Evolutionary conservation across 2,329 filamentous ascomycete species (phyloP).

Genomic region (Aspergillus calidoustus): DNA sequence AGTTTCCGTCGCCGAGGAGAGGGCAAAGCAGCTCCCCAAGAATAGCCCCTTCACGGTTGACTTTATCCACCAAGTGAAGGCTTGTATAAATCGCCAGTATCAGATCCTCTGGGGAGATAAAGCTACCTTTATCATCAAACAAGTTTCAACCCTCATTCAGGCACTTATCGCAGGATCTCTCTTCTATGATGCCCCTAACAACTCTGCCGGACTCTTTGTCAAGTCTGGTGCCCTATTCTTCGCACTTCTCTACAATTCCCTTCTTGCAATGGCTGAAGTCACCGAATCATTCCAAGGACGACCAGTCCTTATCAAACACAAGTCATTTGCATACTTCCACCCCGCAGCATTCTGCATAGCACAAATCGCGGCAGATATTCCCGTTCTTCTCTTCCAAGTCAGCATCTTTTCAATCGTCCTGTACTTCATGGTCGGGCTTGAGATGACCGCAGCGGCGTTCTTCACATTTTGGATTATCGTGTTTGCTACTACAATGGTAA

Average conservation of each 20-base stretch:
- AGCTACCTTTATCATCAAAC: constrained; percentile 66
- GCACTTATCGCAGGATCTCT: constrained; percentile 68
- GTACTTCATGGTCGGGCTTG: constrained; percentile 68
- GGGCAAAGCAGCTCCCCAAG: constrained; percentile 58
- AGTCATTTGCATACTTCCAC: constrained; percentile 61
- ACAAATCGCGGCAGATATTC: constrained; percentile 56
- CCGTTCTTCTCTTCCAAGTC: constrained; percentile 64
- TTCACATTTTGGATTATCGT: constrained; percentile 66
- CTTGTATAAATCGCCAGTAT: constrained; percentile 64
- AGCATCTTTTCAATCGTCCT: constrained; percentile 61
- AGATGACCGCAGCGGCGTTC: constrained; percentile 57
- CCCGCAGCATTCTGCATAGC: constrained; percentile 53
- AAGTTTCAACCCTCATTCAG: constrained; percentile 61
- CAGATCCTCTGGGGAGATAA: constrained; percentile 70
- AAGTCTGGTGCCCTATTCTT: constrained; percentile 70
- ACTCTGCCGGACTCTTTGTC: constrained; percentile 64
- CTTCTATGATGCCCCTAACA: constrained; percentile 67
- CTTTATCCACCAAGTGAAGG: constrained; percentile 60
- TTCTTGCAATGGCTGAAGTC: constrained; percentile 70
- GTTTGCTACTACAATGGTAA: constrained; percentile 56
- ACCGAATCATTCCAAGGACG: constrained; percentile 65
- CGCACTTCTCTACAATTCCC: constrained; percentile 62
- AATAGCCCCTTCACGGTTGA: constrained; percentile 61
- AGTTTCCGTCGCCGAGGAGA: constrained; percentile 58
- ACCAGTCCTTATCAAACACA: constrained; percentile 64